phyloP scores from a whole-genome alignment of 768 basidiomycete genomes.

The Lactifluus piperatus region DNA sequence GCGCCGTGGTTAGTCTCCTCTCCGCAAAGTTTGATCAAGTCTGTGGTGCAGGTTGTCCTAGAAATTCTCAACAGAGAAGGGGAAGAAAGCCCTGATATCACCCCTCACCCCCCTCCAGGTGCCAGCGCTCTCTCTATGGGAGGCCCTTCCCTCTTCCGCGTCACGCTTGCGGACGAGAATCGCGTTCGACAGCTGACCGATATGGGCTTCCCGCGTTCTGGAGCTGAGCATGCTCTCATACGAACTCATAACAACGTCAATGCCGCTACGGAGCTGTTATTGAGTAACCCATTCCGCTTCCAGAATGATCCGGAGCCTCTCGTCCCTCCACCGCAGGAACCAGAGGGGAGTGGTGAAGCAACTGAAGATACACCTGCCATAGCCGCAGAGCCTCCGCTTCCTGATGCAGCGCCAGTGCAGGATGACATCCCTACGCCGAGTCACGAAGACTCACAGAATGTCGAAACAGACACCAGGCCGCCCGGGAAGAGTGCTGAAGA shows the following conservation, averaged over 20 bases:
- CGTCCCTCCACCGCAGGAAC: constrained; percentile 26
- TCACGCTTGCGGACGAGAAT: constrained; percentile 58
- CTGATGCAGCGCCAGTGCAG: constrained; percentile 26
- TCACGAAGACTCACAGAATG: background rate
- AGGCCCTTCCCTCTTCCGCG: constrained; percentile 28
- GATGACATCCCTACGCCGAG: constrained; percentile 23
- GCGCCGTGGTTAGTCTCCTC: constrained; percentile 73
- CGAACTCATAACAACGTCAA: constrained; percentile 85
- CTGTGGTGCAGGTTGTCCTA: constrained; percentile 67
- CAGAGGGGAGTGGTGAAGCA: constrained; percentile 14
- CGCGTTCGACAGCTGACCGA: constrained; percentile 80
- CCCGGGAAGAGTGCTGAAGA: constrained; percentile 48
- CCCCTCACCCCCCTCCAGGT: constrained; percentile 29
- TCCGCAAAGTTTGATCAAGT: constrained; percentile 65
- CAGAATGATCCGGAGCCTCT: constrained; percentile 53
- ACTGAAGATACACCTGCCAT: constrained; percentile 17
- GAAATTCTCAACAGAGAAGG: constrained; percentile 77
- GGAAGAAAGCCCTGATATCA: constrained; percentile 47
- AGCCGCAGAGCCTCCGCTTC: constrained; percentile 6
- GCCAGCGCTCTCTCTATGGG: constrained; percentile 27
- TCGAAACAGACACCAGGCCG: constrained; percentile 8
- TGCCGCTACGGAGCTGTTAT: constrained; percentile 79
- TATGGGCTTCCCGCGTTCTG: constrained; percentile 94
- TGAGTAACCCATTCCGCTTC: constrained; percentile 74
- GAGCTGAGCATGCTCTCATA: constrained; percentile 73